Evolutionary conservation across 257 asterid species (phyloP).

Genomic region (Haberlea rhodopensis): DNA sequence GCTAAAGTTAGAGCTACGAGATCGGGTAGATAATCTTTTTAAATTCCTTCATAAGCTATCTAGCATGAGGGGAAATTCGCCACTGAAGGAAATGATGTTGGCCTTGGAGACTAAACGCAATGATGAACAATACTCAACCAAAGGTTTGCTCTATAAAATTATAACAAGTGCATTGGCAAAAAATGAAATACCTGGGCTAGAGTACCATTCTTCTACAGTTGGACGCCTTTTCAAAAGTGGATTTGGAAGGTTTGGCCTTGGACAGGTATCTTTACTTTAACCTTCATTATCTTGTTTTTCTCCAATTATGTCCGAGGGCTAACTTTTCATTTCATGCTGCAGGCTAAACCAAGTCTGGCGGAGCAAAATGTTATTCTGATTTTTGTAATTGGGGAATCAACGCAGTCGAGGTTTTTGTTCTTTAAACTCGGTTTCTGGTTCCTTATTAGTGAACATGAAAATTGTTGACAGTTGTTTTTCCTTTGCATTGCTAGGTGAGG

Average conservation of each 20-base stretch:
- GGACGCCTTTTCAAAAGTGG: constrained; percentile 97
- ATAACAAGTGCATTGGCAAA: constrained; percentile 59
- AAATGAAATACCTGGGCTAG: constrained; percentile 79
- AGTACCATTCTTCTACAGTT: constrained; percentile 92
- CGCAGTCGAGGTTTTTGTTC: constrained; percentile 72
- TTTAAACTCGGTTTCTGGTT: constrained; percentile 7
- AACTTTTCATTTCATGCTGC: constrained; percentile 27
- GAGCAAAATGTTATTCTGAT: constrained; percentile 79
- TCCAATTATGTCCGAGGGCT: constrained; percentile 7
- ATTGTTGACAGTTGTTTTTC: constrained; percentile 6
- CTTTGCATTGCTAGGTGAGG: constrained; percentile 54
- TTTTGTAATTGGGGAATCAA: constrained; percentile 92
- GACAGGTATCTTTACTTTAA: constrained; percentile 55
- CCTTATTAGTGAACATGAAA: constrained; percentile 1
- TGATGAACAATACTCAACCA: constrained; percentile 68
- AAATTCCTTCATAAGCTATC: constrained; percentile 82
- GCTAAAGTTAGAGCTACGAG: constrained; percentile 81
- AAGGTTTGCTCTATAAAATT: constrained; percentile 70
- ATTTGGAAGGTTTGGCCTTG: constrained; percentile 95
- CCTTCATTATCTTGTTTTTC: constrained; percentile 7
- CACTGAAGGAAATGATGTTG: constrained; percentile 43
- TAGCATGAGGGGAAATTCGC: constrained; percentile 48
- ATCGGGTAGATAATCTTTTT: constrained; percentile 86
- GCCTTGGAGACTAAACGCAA: constrained; percentile 47
- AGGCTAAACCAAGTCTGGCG: constrained; percentile 88